Percentiles rank a stretch among this genome's conserved stretches.
Evolutionary conservation across 306 rosid species (phyloP).

Genomic region (Cucumis hystrix): DNA sequence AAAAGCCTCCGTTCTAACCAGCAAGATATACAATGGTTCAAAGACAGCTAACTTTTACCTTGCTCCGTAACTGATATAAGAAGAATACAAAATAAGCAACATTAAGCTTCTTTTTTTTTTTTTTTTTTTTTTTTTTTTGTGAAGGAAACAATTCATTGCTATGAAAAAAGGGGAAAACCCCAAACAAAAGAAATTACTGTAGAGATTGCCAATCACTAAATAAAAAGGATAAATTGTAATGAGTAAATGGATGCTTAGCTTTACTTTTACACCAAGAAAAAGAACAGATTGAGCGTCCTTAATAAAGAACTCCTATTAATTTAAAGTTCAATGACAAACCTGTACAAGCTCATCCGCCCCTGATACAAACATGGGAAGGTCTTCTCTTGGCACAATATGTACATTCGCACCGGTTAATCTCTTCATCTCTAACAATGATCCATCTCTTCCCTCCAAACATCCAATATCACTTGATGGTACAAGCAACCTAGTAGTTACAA

Average conservation of each 20-base stretch:
- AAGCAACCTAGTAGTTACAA: slow-evolving; percentile 78
- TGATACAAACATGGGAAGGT: slow-evolving; percentile 54
- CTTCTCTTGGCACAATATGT: slow-evolving; percentile 73
- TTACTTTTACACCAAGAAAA: too few species aligned
- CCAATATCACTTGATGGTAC: slow-evolving; percentile 60
- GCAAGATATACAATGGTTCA: neutral
- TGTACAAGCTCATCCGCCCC: slow-evolving; percentile 67
- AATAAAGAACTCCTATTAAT: neutral
- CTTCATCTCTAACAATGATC: slow-evolving; percentile 64
- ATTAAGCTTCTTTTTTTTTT: neutral
- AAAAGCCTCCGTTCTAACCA: neutral
- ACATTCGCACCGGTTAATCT: slow-evolving; percentile 70
- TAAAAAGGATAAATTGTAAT: too few species aligned
- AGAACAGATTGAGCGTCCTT: neutral
- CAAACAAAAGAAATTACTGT: too few species aligned
- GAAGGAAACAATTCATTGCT: too few species aligned
- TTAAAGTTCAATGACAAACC: slow-evolving; percentile 41
- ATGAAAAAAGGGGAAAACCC: too few species aligned
- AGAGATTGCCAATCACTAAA: too few species aligned
- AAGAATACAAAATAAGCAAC: neutral
- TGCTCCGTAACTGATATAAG: neutral
- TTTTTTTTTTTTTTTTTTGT: too few species aligned
- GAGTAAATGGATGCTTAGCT: too few species aligned
- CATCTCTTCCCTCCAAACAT: slow-evolving; percentile 88
- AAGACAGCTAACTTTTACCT: neutral